Percentiles rank a stretch among this genome's conserved stretches.
phyloP scores from a whole-genome alignment of 306 rosid species.

The Carpinus viminea region DNA sequence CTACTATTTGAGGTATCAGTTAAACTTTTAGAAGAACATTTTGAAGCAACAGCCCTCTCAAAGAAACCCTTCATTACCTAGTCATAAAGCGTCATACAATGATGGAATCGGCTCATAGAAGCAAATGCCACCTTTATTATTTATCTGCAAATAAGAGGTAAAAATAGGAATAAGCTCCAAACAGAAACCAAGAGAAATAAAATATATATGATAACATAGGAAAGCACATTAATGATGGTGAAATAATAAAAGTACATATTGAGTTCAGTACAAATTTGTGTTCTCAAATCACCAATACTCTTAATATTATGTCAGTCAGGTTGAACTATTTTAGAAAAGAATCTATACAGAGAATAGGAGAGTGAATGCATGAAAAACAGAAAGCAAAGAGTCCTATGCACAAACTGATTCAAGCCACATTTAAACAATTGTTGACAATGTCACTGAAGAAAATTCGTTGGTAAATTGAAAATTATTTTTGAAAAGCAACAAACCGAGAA shows the following conservation, averaged over 20 bases:
- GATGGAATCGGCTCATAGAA: constrained; percentile 53
- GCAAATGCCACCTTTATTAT: constrained; percentile 30
- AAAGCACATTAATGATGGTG: not conserved
- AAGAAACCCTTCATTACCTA: constrained; percentile 68
- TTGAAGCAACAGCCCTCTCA: constrained; percentile 57
- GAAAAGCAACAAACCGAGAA: too few species aligned
- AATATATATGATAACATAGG: not conserved
- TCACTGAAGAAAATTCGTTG: too few species aligned
- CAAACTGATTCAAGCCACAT: not conserved
- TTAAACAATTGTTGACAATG: too few species aligned
- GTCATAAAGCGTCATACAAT: constrained; percentile 44
- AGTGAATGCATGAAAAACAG: not conserved
- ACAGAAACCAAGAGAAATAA: not conserved
- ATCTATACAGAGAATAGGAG: not conserved
- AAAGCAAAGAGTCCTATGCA: not conserved
- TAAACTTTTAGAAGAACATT: constrained; percentile 57
- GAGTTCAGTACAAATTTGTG: not conserved
- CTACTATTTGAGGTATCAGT: constrained; percentile 52
- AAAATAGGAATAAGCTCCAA: constrained; percentile 22
- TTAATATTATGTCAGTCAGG: not conserved
- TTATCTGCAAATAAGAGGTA: constrained; percentile 37
- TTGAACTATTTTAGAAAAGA: not conserved
- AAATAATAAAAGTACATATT: not conserved
- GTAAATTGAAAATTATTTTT: not conserved
- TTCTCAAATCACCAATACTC: not conserved